Base-by-base conservation (phyloP, 345 rosid species). In the Clarkia xantiana region DNA sequence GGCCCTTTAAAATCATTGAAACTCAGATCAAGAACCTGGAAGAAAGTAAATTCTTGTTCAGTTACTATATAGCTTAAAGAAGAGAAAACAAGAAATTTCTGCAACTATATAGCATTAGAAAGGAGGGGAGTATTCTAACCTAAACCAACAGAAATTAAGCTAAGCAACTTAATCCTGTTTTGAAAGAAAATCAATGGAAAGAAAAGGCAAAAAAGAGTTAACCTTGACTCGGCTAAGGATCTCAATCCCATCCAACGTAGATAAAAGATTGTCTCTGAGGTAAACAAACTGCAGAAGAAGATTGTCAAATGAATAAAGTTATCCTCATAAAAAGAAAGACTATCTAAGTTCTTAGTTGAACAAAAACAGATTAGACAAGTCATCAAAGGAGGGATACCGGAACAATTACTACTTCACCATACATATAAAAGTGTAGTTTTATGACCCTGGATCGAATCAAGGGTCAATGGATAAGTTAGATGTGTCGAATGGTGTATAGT, bases 1-100 rank as follows among this genome's bases (percentile, higher is more conserved):
- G 97, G 96, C 56, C 97, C 97, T 71, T 86, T 90, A 70, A 90
- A 90, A 62, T 90, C 97, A 79, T 86, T 90, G 72, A 90, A 90
- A 70, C 97, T 86, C 81, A 90, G 75, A 75, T 90, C 97, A 58
- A 90, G 81, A 66, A 90, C 97, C 97, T 90, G 72, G 15, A 50
- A 62, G 51, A 45, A 65, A 57, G 43, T 54, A 11, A 58, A 36
- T 41, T 44, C 13, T 20, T 11, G 36, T 6, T 29, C 36, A 48
- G 67, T 61, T 41, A 47, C 18, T 5, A 20, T 4, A 16, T 51
- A 4, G 45, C 4, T 46, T 42, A 54, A 14, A 22, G n/a, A n/a
- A 39, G 45, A 40, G 29, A 41, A 53, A 29, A 29, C 9, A 29
- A 29, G 36, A 29, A 3, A 29, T 29, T 29, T 29, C 7, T 29